A percentile compares a stretch with the other conserved stretches of the same genome.
These are phyloP conservation scores for Mortierella sp. DNA, from an alignment of 371 early-diverging fungal species.

Conservation along the genomic window DNA sequence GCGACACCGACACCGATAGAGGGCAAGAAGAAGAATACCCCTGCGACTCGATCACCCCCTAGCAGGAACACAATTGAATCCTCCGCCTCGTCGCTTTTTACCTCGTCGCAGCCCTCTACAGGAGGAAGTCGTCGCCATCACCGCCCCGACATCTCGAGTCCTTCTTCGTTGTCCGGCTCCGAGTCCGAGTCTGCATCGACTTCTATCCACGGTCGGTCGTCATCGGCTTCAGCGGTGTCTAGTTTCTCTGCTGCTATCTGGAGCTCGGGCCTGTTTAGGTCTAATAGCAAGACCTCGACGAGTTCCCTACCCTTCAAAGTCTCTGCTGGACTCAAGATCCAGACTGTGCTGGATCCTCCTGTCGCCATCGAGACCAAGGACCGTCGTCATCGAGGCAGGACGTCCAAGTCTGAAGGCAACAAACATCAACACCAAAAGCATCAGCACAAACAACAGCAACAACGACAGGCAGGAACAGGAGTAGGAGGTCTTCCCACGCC, in stretches of 20 bases:
- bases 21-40: background rate
- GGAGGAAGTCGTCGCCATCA: background rate
- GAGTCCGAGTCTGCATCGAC: conserved; percentile 15
- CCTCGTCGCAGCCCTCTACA: conserved; percentile 12
- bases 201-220: conserved; percentile 20
- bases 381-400: conserved; percentile 15
- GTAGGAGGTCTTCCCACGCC: background rate
- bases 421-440: background rate
- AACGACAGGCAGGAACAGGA: background rate
- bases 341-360: background rate
- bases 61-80: background rate
- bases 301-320: background rate
- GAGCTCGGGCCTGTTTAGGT: conserved; percentile 31
- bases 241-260: conserved; percentile 39
- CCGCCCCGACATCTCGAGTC: conserved; percentile 32
- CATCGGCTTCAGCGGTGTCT: conserved; percentile 18
- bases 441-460: background rate
- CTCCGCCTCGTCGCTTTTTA: conserved; percentile 11
- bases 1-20: background rate
- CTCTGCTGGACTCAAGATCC: background rate
- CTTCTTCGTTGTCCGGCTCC: conserved; percentile 33
- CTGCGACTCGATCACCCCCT: background rate
- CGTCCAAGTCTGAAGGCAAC: background rate
- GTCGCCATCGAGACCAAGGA: background rate
- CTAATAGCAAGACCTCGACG: background rate